A percentile compares a stretch with the other conserved stretches of the same genome.
phyloP scores from a whole-genome alignment of 805 yeast species.

The Starmerella ratchasimensis region DNA sequence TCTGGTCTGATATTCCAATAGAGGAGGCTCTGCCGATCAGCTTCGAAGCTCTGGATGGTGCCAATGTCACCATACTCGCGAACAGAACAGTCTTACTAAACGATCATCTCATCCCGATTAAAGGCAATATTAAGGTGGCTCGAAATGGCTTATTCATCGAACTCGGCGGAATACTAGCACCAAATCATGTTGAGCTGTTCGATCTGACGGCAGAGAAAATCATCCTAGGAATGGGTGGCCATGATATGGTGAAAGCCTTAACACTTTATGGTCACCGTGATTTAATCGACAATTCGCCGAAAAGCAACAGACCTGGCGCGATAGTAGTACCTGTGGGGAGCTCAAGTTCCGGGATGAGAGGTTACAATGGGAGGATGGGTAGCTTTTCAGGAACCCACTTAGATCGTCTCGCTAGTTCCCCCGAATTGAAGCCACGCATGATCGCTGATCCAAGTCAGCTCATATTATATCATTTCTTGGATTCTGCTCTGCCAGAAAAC shows the following conservation, averaged over 20 bases:
- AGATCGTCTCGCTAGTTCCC: too few species aligned
- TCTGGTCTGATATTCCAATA: neutral
- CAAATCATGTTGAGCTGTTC: conserved; percentile 19
- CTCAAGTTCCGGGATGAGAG: too few species aligned
- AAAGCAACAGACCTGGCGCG: conserved; percentile 36
- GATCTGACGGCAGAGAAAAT: conserved; percentile 43
- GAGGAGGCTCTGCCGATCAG: conserved; percentile 1
- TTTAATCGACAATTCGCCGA: conserved; percentile 40
- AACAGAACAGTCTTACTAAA: conserved; percentile 6
- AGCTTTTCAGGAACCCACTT: too few species aligned
- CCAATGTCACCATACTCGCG: conserved; percentile 3
- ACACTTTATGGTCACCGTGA: conserved; percentile 42
- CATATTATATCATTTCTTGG: conserved; percentile 52
- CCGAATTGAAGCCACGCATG: neutral
- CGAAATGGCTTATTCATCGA: conserved; percentile 31
- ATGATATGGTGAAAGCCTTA: conserved; percentile 56
- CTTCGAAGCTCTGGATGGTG: conserved; percentile 15
- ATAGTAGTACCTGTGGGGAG: conserved; percentile 37
- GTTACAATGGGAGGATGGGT: too few species aligned
- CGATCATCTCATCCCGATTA: neutral
- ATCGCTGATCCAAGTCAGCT: conserved; percentile 11
- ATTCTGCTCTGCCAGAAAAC: conserved; percentile 28
- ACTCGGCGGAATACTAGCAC: conserved; percentile 4
- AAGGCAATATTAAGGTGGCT: conserved; percentile 24
- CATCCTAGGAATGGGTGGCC: conserved; percentile 44